Percentiles rank a stretch among this genome's conserved stretches.
phyloP scores from a whole-genome alignment of 352 stramenopile genomes.

The Globisporangium abappressorium region DNA sequence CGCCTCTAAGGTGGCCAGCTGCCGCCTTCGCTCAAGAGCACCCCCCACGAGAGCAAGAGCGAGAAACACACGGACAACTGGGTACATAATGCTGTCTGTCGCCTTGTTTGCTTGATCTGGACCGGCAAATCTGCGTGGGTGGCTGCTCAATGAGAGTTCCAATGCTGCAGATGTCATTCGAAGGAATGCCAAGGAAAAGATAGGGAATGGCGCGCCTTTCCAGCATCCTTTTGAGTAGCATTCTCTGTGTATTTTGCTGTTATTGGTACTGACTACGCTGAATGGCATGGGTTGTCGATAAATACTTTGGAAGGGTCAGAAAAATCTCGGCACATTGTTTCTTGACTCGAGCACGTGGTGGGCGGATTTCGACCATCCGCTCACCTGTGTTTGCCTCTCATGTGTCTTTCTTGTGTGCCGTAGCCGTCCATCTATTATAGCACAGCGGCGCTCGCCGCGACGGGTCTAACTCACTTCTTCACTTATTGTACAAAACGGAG shows the following conservation, averaged over 20 bases:
- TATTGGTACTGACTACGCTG: conserved; percentile 5
- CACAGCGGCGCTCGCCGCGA: not conserved
- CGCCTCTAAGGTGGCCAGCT: not conserved
- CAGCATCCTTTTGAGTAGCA: not conserved
- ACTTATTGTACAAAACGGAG: conserved; percentile 19
- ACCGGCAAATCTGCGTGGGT: not conserved
- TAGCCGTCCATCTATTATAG: conserved; percentile 9
- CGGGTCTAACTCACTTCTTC: not conserved
- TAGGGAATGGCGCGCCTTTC: not conserved
- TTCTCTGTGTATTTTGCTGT: not conserved
- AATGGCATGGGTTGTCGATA: not conserved
- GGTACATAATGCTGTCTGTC: not conserved
- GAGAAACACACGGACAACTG: not conserved
- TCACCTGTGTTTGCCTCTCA: not conserved
- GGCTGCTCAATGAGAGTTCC: not conserved
- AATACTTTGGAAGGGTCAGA: not conserved
- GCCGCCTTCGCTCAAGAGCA: too few relatives aligned
- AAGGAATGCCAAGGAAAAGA: not conserved
- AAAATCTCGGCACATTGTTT: not conserved
- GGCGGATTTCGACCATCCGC: not conserved
- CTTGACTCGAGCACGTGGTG: not conserved
- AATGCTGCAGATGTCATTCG: not conserved
- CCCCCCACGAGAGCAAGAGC: not conserved
- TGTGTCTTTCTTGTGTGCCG: not conserved
- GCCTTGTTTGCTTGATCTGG: not conserved